phyloP scores from a whole-genome alignment of 2,329 filamentous ascomycete species.

The Monilinia aucupariae region DNA sequence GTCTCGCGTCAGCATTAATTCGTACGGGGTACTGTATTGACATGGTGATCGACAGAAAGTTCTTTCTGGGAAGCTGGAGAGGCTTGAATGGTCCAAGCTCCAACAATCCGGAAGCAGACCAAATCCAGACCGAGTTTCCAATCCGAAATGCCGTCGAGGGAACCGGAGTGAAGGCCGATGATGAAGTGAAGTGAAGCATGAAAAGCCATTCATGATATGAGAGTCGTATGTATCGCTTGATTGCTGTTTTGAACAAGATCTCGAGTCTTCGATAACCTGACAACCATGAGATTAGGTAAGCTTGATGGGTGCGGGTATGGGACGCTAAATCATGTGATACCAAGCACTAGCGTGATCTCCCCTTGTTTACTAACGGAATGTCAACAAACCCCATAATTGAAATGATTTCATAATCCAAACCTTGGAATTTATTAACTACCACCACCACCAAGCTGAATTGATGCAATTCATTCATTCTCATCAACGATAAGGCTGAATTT shows the following conservation, averaged over 20 bases:
- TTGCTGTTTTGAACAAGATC: no score
- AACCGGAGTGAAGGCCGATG: background rate
- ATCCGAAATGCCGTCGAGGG: no score
- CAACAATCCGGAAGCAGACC: background rate
- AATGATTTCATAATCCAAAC: constrained; percentile 5
- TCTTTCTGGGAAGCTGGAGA: background rate
- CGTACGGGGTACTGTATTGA: no score
- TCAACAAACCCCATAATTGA: constrained; percentile 13
- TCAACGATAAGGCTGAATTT: background rate
- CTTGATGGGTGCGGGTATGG: no score
- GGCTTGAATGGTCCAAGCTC: background rate
- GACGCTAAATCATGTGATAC: background rate
- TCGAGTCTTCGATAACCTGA: no score
- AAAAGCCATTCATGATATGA: background rate
- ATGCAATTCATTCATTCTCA: background rate
- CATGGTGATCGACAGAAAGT: constrained; percentile 1
- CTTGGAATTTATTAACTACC: constrained; percentile 3
- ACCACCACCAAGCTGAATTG: background rate
- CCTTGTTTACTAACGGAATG: constrained; percentile 13
- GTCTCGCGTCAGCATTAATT: background rate
- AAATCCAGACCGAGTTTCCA: no score
- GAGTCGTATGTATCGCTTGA: background rate
- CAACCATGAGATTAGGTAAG: no score
- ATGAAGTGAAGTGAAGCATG: background rate
- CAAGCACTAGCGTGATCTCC: background rate